Evolutionary conservation across 108 stramenopile species (phyloP).

Genomic region (Nitzschia sp.): DNA sequence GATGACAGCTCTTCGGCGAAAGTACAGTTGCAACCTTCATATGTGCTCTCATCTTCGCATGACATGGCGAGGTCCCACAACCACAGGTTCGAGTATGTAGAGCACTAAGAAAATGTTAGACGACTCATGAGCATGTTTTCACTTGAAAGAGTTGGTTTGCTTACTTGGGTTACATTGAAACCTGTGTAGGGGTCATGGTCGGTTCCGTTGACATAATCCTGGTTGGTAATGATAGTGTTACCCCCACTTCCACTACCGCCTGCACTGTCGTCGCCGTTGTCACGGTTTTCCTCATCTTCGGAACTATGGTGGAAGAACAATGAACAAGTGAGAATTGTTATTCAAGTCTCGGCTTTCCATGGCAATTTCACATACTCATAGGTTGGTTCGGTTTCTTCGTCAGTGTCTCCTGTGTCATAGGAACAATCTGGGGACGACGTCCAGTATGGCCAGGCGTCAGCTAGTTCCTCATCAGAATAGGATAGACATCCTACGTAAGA

Average conservation of each 20-base stretch:
- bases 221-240: constrained; percentile 22
- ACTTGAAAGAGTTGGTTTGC: not conserved
- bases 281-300: constrained; percentile 6
- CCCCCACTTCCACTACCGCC: constrained; percentile 7
- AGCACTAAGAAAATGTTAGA: constrained; percentile 43
- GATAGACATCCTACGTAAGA: constrained; percentile 37
- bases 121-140: too few species aligned
- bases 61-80: constrained; percentile 64
- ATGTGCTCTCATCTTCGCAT: constrained; percentile 26
- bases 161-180: constrained; percentile 46
- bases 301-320: not conserved
- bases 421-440: constrained; percentile 56
- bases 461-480: constrained; percentile 27
- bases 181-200: constrained; percentile 28
- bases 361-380: too few species aligned
- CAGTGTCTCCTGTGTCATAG: constrained; percentile 22
- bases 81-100: constrained; percentile 59
- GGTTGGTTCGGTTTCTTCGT: constrained; percentile 5
- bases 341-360: too few species aligned
- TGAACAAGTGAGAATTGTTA: too few species aligned
- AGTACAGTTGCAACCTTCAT: constrained; percentile 46
- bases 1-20: constrained; percentile 55
- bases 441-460: constrained; percentile 32
- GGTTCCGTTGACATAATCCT: constrained; percentile 24
- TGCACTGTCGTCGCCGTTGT: not conserved